Conservation (phyloP, 257 asterid genomes). For the Schizonepeta tenuifolia region DNA sequence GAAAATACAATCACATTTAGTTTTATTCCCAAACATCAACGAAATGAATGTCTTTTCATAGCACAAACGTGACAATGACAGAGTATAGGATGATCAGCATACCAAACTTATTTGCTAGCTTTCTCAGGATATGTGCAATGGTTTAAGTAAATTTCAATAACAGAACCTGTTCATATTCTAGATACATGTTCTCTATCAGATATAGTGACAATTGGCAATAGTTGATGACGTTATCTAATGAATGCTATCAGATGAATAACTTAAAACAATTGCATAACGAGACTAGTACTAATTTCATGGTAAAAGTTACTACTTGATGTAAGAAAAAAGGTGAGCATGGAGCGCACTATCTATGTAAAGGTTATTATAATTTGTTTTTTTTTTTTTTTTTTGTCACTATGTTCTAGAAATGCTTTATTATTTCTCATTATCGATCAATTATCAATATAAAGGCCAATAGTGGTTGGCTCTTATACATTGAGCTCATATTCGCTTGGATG, state of each 20-base stretch:
- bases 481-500: conserved; percentile 3
- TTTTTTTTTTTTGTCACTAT: not conserved
- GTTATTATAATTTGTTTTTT: not conserved
- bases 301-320: conserved; percentile 19
- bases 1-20: conserved; percentile 22
- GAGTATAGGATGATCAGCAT: conserved; percentile 17
- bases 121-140: conserved; percentile 18
- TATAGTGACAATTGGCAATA: not conserved
- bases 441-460: not conserved
- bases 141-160: not conserved
- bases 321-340: conserved; percentile 4
- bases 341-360: conserved; percentile 2
- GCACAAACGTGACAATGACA: conserved; percentile 24
- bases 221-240: conserved; percentile 2
- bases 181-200: not conserved
- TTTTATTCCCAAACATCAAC: conserved; percentile 31
- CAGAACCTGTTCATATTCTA: conserved; percentile 6
- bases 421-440: not conserved
- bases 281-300: conserved; percentile 2
- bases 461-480: not conserved
- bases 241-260: conserved; percentile 6
- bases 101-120: conserved; percentile 12
- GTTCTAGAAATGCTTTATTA: conserved; percentile 20
- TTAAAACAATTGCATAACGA: not conserved
- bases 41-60: conserved; percentile 15